These are phyloP conservation scores for Sugiyamaella marilandica DNA, from an alignment of 805 yeast genomes.

Conservation along the genomic window DNA sequence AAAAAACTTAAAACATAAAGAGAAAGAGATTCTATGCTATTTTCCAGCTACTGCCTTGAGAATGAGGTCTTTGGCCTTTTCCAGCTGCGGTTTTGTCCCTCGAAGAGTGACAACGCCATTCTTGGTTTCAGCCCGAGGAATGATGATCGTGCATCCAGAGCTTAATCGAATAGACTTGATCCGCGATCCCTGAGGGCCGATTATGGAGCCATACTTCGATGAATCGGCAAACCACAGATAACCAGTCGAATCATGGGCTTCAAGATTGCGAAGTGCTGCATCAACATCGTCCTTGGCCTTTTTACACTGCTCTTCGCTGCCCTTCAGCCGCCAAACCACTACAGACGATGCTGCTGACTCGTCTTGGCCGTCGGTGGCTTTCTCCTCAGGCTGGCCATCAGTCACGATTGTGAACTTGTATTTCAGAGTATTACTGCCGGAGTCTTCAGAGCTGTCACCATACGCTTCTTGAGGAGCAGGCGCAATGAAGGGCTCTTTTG, in stretches of 20 bases:
- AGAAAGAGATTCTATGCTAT: slow-evolving; percentile 1
- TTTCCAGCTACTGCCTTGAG: slow-evolving; percentile 25
- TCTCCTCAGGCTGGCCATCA: slow-evolving; percentile 19
- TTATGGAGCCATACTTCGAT: slow-evolving; percentile 51
- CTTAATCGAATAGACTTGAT: slow-evolving; percentile 56
- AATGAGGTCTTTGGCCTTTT: slow-evolving; percentile 42
- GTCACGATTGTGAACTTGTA: slow-evolving; percentile 45
- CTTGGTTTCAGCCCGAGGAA: slow-evolving; percentile 57
- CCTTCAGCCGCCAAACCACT: slow-evolving; percentile 31
- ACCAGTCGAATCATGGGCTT: slow-evolving; percentile 46
- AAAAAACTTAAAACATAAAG: not conserved
- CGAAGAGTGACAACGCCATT: slow-evolving; percentile 52
- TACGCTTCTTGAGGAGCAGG: slow-evolving; percentile 39
- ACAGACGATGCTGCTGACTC: not conserved
- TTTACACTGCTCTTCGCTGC: slow-evolving; percentile 45
- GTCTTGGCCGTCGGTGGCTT: not conserved
- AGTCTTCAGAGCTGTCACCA: slow-evolving; percentile 35
- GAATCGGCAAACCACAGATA: slow-evolving; percentile 58
- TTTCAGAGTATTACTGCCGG: slow-evolving; percentile 27
- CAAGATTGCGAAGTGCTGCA: slow-evolving; percentile 44
- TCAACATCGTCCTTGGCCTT: slow-evolving; percentile 51
- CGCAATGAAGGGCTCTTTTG: slow-evolving; percentile 43
- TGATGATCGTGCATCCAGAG: slow-evolving; percentile 53
- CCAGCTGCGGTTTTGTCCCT: slow-evolving; percentile 56
- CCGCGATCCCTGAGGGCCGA: slow-evolving; percentile 74